Evolutionary conservation across 2,329 filamentous ascomycete genomes (phyloP).

Genomic region (Penicillium brevicompactum): DNA sequence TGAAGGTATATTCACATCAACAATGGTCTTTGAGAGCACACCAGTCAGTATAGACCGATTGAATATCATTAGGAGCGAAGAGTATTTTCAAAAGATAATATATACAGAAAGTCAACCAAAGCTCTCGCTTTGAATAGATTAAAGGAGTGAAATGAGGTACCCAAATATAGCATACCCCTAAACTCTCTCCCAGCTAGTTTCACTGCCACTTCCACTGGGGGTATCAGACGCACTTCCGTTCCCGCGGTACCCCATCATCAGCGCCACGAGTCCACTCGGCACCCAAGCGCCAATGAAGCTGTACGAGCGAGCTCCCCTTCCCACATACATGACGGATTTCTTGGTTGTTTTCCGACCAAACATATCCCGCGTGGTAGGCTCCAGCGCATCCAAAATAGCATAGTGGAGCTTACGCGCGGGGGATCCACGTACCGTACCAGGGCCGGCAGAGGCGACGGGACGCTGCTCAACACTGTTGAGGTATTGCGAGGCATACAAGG

Average conservation of each 20-base stretch:
- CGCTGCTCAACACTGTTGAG: slow-evolving; percentile 47
- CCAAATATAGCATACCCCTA: slow-evolving; percentile 10
- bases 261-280: slow-evolving; percentile 76
- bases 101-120: slow-evolving; percentile 13
- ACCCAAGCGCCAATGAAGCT: slow-evolving; percentile 81
- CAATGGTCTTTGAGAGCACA: neutral
- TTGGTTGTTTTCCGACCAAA: slow-evolving; percentile 42
- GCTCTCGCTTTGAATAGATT: slow-evolving; percentile 3
- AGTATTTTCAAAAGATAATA: slow-evolving; percentile 12
- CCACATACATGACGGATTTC: slow-evolving; percentile 70
- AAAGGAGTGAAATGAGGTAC: neutral
- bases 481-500: slow-evolving; percentile 48
- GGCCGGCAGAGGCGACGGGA: slow-evolving; percentile 41
- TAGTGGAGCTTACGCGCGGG: slow-evolving; percentile 79
- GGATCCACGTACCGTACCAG: slow-evolving; percentile 59
- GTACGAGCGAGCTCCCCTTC: slow-evolving; percentile 81
- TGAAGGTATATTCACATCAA: no score
- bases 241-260: slow-evolving; percentile 82
- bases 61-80: slow-evolving; percentile 17
- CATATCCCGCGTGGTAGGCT: slow-evolving; percentile 47
- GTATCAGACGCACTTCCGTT: slow-evolving; percentile 22
- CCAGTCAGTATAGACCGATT: neutral
- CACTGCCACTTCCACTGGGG: slow-evolving; percentile 35
- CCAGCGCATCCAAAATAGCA: slow-evolving; percentile 86
- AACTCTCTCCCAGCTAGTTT: slow-evolving; percentile 40